Evolutionary conservation across 108 stramenopile genomes (phyloP).

Genomic region (Poteriospumella lacustris): DNA sequence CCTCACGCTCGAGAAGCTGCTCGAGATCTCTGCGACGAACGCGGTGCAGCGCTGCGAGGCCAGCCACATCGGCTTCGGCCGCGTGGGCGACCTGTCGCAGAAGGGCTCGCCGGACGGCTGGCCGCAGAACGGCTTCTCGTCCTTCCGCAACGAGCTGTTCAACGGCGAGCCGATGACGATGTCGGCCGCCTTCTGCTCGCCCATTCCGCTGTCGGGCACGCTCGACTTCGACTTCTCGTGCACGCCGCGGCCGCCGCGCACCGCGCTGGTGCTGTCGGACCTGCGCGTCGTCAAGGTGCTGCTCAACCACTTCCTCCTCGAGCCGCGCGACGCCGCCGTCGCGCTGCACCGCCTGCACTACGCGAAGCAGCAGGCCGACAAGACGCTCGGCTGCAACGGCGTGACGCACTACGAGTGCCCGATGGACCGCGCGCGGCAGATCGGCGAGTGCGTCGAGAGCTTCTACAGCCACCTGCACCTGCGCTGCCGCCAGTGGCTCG

Average conservation of each 20-base stretch:
- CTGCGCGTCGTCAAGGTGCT: not conserved
- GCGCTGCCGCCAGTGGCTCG: not conserved
- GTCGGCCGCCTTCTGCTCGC: not conserved
- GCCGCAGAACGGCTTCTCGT: no score
- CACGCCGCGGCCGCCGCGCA: no score
- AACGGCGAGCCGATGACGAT: not conserved
- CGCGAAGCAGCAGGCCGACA: not conserved
- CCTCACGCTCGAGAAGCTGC: not conserved
- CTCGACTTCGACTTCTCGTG: slow-evolving; percentile 28
- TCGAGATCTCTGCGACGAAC: not conserved
- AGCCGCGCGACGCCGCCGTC: not conserved
- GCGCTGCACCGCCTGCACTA: not conserved
- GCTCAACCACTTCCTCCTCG: not conserved
- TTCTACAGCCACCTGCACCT: not conserved
- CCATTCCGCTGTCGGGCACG: not conserved
- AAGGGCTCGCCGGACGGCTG: no score
- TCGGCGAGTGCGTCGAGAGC: not conserved
- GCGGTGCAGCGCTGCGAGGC: no score
- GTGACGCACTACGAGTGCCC: not conserved
- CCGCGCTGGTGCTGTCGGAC: no score
- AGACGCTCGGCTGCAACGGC: not conserved
- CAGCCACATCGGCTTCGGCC: slow-evolving; percentile 1
- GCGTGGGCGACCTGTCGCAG: not conserved
- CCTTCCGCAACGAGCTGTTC: slow-evolving; percentile 19
- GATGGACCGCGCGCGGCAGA: not conserved